Evolutionary conservation across 192 early-diverging fungal species (phyloP).

Genomic region (Entomortierella lignicola): DNA sequence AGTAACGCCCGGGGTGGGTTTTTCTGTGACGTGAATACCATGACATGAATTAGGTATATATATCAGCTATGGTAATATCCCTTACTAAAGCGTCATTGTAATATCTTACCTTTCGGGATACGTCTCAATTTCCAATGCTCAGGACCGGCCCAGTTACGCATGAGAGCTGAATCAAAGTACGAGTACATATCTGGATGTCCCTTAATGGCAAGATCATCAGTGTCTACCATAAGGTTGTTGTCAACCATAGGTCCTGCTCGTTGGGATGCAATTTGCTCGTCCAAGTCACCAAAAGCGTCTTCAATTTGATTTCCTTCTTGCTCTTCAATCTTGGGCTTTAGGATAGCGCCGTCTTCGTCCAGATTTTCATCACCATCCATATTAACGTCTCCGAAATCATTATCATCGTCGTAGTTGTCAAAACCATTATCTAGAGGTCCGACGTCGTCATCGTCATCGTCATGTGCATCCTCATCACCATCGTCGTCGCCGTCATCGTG

Average conservation of each 20-base stretch:
- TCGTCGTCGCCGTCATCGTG: slow-evolving; percentile 60
- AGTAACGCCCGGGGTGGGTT: slow-evolving; percentile 12
- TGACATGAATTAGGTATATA: not conserved
- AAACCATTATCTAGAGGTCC: slow-evolving; percentile 13
- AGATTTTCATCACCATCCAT: slow-evolving; percentile 41
- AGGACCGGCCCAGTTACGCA: slow-evolving; percentile 92
- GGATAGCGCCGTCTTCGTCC: slow-evolving; percentile 56
- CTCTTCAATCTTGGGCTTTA: slow-evolving; percentile 45
- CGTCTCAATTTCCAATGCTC: slow-evolving; percentile 86
- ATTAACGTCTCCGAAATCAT: slow-evolving; percentile 20
- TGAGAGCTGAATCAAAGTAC: slow-evolving; percentile 88
- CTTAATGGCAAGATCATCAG: slow-evolving; percentile 64
- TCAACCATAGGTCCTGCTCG: slow-evolving; percentile 42
- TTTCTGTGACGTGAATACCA: slow-evolving; percentile 12
- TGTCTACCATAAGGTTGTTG: slow-evolving; percentile 55
- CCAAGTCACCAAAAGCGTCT: slow-evolving; percentile 50
- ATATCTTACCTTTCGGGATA: slow-evolving; percentile 43
- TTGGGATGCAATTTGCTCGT: slow-evolving; percentile 38
- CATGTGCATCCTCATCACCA: slow-evolving; percentile 8
- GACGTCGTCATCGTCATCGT: slow-evolving; percentile 17
- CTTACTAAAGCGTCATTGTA: not conserved
- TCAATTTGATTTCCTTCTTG: slow-evolving; percentile 51
- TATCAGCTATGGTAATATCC: no score
- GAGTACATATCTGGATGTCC: slow-evolving; percentile 78
- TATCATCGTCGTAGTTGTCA: slow-evolving; percentile 22